Percentiles rank a stretch among this genome's conserved stretches.
phyloP scores from a whole-genome alignment of 2,329 filamentous ascomycete species.

The Aphanocladium album region DNA sequence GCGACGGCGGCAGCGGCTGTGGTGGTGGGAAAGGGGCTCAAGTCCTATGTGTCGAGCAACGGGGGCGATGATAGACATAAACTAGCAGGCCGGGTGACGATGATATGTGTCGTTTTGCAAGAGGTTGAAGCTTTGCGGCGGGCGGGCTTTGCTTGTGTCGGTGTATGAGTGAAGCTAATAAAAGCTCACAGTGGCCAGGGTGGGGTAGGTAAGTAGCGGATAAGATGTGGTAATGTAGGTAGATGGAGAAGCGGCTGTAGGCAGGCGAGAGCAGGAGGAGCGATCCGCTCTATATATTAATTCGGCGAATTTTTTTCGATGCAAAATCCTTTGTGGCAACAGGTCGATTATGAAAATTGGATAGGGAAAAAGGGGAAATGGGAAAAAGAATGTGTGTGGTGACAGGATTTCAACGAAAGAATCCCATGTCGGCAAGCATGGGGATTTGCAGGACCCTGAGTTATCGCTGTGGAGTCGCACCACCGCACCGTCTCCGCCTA shows the following conservation, averaged over 20 bases:
- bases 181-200: not conserved
- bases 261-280: not conserved
- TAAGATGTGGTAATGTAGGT: not conserved
- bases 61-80: constrained; percentile 4
- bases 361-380: not conserved
- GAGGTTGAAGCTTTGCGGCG: not conserved
- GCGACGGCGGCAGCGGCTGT: not conserved
- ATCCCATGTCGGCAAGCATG: constrained; percentile 8
- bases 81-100: not conserved
- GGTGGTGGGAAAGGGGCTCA: not conserved
- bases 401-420: not conserved
- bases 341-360: not conserved
- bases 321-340: not conserved
- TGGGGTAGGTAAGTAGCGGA: not conserved
- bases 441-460: constrained; percentile 10
- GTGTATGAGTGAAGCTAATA: not conserved
- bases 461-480: not conserved
- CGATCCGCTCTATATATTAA: not conserved
- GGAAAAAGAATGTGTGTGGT: not conserved
- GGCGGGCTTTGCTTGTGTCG: too few species aligned
- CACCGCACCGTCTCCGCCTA: too few species aligned
- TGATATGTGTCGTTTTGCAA: not conserved
- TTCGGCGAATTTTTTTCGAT: not conserved
- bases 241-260: not conserved
- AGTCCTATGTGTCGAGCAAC: not conserved